Base-by-base conservation (phyloP, 441 rosid species). In the Gossypium laxum region DNA sequence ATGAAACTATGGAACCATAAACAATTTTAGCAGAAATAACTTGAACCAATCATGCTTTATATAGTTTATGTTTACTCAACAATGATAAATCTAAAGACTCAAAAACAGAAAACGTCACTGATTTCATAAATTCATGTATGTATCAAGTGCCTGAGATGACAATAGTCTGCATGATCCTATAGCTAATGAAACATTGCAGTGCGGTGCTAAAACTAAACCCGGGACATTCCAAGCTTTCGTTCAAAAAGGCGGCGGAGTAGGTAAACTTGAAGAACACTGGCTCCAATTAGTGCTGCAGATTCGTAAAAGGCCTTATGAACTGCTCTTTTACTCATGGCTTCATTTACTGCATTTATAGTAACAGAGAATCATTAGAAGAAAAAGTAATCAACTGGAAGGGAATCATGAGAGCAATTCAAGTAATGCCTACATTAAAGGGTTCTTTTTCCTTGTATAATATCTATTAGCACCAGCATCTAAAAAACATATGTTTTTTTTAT, bases 231-330 rank as follows among this genome's bases (percentile, higher is more conserved):
- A n/a, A 81, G 86, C 87, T 89, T 89, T 52, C 89, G 79, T 24
- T 89, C 91, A 56, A 85, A 89, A 50, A 89, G 76, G 54, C 80
- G 87, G 0, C 83, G 87, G 12, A 86, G 87, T 30, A 89, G 90
- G 85, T 85, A 86, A 50, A 89, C 86, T 78, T 89, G 94, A 28
- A 86, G 83, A 63, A 82, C 60, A 38, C 90, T 87, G 2, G 82
- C 90, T 21, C 85, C 87, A 0, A 89, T 54, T 1, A 89, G 86
- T 8, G 91, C 90, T 11, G 83, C 77, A 1, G 93, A 89, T 78
- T 89, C 91, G 18, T 73, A 81, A 14, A 85, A 34, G 60, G 91
- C 93, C 81, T 89, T 89, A 69, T 89, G 87, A 26, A 87, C 57
- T 19, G 93, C 87, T 79, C 89, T 84, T 15, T 65, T 65, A 67